Evolutionary conservation across 1,284 basidiomycete species (phyloP), one percentile per base, ranked within the genome.

Genomic region (Moesziomyces sp.): DNA sequence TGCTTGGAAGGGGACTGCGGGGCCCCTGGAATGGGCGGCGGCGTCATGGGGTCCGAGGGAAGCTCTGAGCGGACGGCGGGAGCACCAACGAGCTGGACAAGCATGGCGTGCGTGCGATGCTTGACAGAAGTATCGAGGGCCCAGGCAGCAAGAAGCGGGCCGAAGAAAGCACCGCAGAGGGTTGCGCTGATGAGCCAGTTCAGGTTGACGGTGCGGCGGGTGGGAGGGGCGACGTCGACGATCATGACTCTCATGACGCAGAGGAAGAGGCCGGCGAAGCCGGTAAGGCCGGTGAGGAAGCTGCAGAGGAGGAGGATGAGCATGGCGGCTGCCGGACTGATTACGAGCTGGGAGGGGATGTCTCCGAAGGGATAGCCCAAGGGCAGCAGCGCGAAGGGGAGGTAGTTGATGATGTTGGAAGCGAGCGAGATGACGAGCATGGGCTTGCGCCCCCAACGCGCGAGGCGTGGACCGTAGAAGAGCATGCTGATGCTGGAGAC

Each of bases 131-230:
- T 67, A 5, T 61, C 45, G 18, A 74, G 58, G 1, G 66, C 66
- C 71, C 71, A 74, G 14, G 71, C 71, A 18, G 71, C 71, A 16
- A 74, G 30, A 0, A 69, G 51, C 6, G 71, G 71, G 2, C 71
- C 71, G 16, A 74, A 59, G 46, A 74, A 74, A 5, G 61, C 66
- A 9, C 71, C 71, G 38, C 67, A 50, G 8, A 74, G 55, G 1
- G 58, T 74, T 2, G 71, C 65, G 28, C 61, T 74, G 49, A 74
- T 55, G 46, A 69, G 58, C 71, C 71, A 69, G 35, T 69, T 74
- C 16, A 74, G 56, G 10, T 46, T 46, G 35, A 74, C 48, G 1
- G 66, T 69, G 8, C 71, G 60, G 8, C 61, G 54, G n/a, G 66
- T 65, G 1, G 71, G 66, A 8, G 58, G 58, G 3, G 71, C 66